A percentile compares a stretch with the other conserved stretches of the same genome.
Evolutionary conservation across 331 rosid genomes (phyloP).

Genomic region (Erythrophleum ivorense): DNA sequence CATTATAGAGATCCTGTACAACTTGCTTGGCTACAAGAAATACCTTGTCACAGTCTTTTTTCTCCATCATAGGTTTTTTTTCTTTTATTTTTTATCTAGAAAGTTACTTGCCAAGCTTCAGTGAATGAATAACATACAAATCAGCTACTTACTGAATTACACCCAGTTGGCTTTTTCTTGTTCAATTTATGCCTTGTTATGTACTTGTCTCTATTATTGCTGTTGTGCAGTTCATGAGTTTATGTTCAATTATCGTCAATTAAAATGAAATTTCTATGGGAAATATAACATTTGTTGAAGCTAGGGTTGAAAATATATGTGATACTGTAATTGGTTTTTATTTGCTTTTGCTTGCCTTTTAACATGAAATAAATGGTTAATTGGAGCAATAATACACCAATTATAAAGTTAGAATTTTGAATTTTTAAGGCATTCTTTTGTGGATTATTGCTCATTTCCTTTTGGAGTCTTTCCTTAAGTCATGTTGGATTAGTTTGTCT

Average conservation of each 20-base stretch:
- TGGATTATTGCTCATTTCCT: constrained; percentile 22
- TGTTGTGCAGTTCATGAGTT: too few relatives aligned
- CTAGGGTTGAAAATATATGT: too few relatives aligned
- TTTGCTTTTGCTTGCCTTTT: too few relatives aligned
- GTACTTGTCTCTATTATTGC: too few relatives aligned
- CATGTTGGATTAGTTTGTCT: constrained; percentile 33
- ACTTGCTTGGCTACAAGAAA: not conserved
- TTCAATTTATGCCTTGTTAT: too few relatives aligned
- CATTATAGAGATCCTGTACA: not conserved
- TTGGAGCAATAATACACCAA: not conserved
- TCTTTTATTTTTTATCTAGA: not conserved
- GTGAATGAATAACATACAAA: too few relatives aligned
- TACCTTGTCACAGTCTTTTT: not conserved
- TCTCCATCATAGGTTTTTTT: not conserved
- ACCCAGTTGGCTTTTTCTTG: too few relatives aligned
- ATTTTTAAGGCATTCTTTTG: not conserved
- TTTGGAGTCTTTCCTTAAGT: not conserved
- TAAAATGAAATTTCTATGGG: not conserved
- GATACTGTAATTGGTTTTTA: too few relatives aligned
- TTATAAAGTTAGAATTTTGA: not conserved
- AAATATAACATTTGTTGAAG: not conserved
- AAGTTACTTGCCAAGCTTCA: too few relatives aligned
- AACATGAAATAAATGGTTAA: too few relatives aligned
- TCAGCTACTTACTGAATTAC: too few relatives aligned
- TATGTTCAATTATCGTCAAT: not conserved